Conservation (phyloP, 2,329 filamentous ascomycete genomes). For the Tolypocladium ophioglossoides region DNA sequence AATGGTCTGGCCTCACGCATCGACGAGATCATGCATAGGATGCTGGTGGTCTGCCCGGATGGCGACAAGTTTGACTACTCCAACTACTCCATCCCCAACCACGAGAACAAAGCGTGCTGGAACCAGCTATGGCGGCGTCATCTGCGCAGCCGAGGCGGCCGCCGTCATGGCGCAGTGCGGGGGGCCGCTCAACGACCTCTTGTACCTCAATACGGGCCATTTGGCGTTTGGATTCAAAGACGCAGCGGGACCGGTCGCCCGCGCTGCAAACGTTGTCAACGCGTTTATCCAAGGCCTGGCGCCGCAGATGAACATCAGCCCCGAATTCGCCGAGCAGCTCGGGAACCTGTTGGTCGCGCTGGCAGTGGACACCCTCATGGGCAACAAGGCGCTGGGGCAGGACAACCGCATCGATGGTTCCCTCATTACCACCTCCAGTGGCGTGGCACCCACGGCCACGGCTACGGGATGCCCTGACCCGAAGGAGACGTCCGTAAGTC, state of each 20-base stretch:
- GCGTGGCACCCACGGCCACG: not conserved
- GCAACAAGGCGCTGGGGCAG: not conserved
- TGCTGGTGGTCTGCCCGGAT: not conserved
- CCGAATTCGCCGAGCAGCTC: not conserved
- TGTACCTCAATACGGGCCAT: not conserved
- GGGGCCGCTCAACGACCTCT: not conserved
- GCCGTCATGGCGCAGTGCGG: not conserved
- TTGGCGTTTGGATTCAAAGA: not conserved
- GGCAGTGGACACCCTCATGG: not conserved
- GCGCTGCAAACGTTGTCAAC: not conserved
- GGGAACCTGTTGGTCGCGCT: not conserved
- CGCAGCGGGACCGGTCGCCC: not conserved
- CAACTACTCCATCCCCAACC: too few relatives aligned
- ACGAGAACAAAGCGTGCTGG: not conserved
- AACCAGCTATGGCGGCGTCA: not conserved
- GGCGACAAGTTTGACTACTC: not conserved
- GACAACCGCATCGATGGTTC: not conserved
- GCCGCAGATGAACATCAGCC: not conserved
- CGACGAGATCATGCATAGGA: not conserved
- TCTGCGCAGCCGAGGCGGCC: not conserved
- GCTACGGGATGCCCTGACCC: not conserved
- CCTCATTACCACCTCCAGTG: not conserved
- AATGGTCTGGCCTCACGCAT: not conserved
- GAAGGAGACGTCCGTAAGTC: not conserved
- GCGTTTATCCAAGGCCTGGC: not conserved